Conservation (phyloP, 345 rosid genomes). For the Mallotus nudiflorus region DNA sequence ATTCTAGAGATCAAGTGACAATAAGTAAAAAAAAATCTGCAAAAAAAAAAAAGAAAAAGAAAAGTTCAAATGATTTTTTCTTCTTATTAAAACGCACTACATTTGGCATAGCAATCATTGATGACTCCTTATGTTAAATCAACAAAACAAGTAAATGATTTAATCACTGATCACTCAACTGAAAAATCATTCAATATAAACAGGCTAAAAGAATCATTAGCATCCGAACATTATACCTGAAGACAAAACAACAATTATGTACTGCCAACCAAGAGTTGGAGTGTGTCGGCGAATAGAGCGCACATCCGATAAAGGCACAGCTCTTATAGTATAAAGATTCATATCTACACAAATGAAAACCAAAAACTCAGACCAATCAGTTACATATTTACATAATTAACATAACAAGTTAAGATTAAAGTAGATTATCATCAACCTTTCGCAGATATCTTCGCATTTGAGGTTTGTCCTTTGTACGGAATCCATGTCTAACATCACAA, state of each 20-base stretch:
- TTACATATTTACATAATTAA: too few relatives aligned
- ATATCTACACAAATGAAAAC: slow-evolving; percentile 63
- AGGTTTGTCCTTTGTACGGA: slow-evolving; percentile 78
- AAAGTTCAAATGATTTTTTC: background rate
- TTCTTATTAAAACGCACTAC: background rate
- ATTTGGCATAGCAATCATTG: background rate
- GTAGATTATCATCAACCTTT: slow-evolving; percentile 49
- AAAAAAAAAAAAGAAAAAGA: too few relatives aligned
- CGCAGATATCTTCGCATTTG: slow-evolving; percentile 69
- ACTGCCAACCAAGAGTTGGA: slow-evolving; percentile 98
- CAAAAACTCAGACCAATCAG: slow-evolving; percentile 14
- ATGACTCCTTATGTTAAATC: background rate
- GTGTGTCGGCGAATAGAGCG: slow-evolving; percentile 82
- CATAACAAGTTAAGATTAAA: background rate
- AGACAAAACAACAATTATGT: slow-evolving; percentile 78
- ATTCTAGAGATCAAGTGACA: background rate
- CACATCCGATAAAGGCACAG: slow-evolving; percentile 74
- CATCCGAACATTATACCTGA: slow-evolving; percentile 50
- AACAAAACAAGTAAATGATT: background rate
- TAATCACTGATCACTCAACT: background rate
- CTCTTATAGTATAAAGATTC: slow-evolving; percentile 83
- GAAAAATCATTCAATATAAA: too few relatives aligned
- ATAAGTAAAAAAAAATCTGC: too few relatives aligned
- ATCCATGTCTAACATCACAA: slow-evolving; percentile 68
- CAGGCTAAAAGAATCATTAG: background rate